phyloP scores from a whole-genome alignment of 306 rosid species.

The Canavalia gladiata region DNA sequence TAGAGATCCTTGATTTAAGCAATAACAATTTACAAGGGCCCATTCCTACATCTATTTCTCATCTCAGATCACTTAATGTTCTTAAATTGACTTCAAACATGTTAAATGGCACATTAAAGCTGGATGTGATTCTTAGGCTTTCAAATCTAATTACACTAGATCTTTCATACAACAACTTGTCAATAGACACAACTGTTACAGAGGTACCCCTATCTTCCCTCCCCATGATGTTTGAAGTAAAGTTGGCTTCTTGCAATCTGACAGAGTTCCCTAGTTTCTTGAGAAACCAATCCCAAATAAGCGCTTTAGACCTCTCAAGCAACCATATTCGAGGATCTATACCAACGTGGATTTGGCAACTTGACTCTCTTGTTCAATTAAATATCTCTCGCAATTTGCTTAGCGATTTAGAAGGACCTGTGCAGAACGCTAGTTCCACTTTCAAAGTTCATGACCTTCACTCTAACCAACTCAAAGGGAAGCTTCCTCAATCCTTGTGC shows the following conservation, averaged over 20 bases:
- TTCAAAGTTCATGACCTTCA: too few relatives aligned
- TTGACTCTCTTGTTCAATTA: background rate
- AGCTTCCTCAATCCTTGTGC: slow-evolving; percentile 3
- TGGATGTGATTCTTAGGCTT: too few relatives aligned
- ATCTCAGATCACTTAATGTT: slow-evolving; percentile 24
- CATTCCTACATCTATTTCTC: slow-evolving; percentile 40
- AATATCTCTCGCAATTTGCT: slow-evolving; percentile 55
- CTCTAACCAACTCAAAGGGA: background rate
- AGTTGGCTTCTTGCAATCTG: slow-evolving; percentile 52
- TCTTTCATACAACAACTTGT: slow-evolving; percentile 49
- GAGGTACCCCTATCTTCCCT: background rate
- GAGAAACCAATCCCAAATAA: slow-evolving; percentile 45
- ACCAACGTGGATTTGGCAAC: slow-evolving; percentile 63
- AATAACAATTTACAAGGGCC: slow-evolving; percentile 54
- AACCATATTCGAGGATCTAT: slow-evolving; percentile 51
- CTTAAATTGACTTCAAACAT: slow-evolving; percentile 2
- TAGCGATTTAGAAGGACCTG: too few relatives aligned
- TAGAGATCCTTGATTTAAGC: slow-evolving; percentile 54
- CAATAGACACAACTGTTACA: background rate
- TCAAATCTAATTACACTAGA: too few relatives aligned
- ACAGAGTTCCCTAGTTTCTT: slow-evolving; percentile 43
- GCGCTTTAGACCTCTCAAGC: slow-evolving; percentile 37
- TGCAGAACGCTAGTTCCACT: background rate
- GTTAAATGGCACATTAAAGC: background rate
- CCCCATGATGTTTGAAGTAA: slow-evolving; percentile 17